Evolutionary conservation across 192 early-diverging fungal genomes (phyloP).

Genomic region (Backusella mclennaniae): DNA sequence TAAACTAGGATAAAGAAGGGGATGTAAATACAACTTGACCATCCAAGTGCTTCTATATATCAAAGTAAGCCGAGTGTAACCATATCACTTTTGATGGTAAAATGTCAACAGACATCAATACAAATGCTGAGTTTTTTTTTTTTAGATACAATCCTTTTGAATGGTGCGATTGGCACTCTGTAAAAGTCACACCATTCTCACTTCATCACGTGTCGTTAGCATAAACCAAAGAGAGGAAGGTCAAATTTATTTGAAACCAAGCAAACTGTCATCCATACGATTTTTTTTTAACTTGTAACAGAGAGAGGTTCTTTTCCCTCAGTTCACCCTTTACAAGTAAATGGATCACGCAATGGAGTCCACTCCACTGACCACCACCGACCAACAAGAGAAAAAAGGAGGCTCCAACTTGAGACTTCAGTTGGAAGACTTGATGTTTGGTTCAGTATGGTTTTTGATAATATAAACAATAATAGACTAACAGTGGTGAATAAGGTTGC

Average conservation of each 20-base stretch:
- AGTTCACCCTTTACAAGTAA: not conserved
- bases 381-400: not conserved
- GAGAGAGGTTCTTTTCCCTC: not conserved
- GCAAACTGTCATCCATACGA: not conserved
- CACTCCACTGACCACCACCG: not conserved
- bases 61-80: no score
- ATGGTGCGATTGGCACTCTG: no score
- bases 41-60: no score
- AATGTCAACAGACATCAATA: no score
- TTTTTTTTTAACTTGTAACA: not conserved
- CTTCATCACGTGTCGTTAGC: not conserved
- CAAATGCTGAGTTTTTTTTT: no score
- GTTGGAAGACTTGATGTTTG: conserved; percentile 26
- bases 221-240: not conserved
- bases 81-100: no score
- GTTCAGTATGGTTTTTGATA: conserved; percentile 15
- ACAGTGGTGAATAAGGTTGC: conserved; percentile 55
- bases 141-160: no score
- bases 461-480: not conserved
- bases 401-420: conserved; percentile 21
- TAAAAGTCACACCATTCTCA: not conserved
- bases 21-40: no score
- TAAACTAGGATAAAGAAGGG: no score
- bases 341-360: not conserved
- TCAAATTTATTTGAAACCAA: not conserved